These are phyloP conservation scores for Psilocybe sp. DNA, from an alignment of 768 basidiomycete genomes.

Conservation along the genomic window DNA sequence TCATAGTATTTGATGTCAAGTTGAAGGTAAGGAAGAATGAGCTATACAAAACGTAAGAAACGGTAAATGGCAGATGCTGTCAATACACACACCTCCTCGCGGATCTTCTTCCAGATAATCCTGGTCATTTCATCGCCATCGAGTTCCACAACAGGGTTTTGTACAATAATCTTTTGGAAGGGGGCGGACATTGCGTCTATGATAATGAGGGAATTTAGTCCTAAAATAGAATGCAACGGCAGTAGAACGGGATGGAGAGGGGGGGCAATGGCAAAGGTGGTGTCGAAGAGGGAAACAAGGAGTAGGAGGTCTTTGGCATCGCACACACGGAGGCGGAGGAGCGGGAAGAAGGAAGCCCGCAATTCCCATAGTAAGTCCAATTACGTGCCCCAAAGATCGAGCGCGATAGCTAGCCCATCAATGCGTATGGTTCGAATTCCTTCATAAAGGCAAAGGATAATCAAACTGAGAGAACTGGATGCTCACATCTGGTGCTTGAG, in stretches of 20 bases:
- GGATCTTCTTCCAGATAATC: slow-evolving; percentile 98
- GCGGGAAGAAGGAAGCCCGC: slow-evolving; percentile 12
- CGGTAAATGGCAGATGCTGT: neutral
- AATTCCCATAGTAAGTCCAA: too few relatives aligned
- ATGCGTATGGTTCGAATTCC: neutral
- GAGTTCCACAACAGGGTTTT: slow-evolving; percentile 90
- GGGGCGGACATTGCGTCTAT: slow-evolving; percentile 21
- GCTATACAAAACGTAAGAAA: slow-evolving; percentile 40
- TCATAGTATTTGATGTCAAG: slow-evolving; percentile 99
- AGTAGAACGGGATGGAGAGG: slow-evolving; percentile 1
- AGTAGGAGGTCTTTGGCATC: neutral
- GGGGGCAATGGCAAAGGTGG: neutral
- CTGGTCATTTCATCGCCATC: slow-evolving; percentile 99
- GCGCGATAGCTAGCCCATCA: neutral
- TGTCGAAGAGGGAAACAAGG: slow-evolving; percentile 1
- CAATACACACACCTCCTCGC: slow-evolving; percentile 71
- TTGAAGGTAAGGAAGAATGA: slow-evolving; percentile 93
- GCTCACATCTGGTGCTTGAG: slow-evolving; percentile 16
- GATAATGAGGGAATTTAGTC: neutral
- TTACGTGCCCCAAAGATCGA: neutral
- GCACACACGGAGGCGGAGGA: neutral
- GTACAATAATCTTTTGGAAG: slow-evolving; percentile 70
- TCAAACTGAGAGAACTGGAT: neutral
- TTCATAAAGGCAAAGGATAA: neutral
- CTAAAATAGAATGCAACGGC: neutral